These are phyloP conservation scores for Leptomonas pyrrhocoris DNA, from an alignment of 208 protist genomes.

Conservation along the genomic window DNA sequence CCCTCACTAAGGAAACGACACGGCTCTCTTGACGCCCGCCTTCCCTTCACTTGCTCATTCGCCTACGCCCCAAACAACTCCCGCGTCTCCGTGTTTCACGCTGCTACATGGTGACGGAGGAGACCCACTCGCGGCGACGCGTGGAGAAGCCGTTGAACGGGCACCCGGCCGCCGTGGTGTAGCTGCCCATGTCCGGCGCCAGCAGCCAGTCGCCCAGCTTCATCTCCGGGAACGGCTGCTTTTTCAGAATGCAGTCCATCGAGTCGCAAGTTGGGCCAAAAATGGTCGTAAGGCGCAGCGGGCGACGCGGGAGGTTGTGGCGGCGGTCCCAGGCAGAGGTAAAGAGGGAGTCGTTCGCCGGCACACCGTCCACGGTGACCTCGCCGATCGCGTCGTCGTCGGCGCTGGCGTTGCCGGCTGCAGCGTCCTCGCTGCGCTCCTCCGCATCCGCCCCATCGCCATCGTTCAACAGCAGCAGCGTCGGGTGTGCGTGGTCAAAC, in stretches of 20 bases:
- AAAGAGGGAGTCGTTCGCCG: slow-evolving; percentile 25
- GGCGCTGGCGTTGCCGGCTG: not conserved
- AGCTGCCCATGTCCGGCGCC: slow-evolving; percentile 82
- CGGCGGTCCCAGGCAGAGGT: slow-evolving; percentile 29
- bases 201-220: slow-evolving; percentile 85
- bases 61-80: too few relatives aligned
- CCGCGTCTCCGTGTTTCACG: slow-evolving; percentile 1
- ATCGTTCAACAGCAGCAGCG: slow-evolving; percentile 50
- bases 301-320: slow-evolving; percentile 23
- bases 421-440: not conserved
- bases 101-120: slow-evolving; percentile 39
- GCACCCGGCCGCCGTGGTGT: slow-evolving; percentile 76
- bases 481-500: slow-evolving; percentile 76
- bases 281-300: slow-evolving; percentile 62
- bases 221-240: slow-evolving; percentile 73
- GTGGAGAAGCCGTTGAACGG: slow-evolving; percentile 88
- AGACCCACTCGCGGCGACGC: slow-evolving; percentile 48
- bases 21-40: too few relatives aligned
- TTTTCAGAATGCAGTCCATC: slow-evolving; percentile 80
- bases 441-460: slow-evolving; percentile 27
- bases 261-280: slow-evolving; percentile 90
- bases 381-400: slow-evolving; percentile 1
- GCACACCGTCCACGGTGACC: slow-evolving; percentile 12
- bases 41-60: too few relatives aligned
- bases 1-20: too few relatives aligned